These are phyloP conservation scores for Globisporangium yorkense DNA, from an alignment of 352 stramenopile genomes.

Conservation along the genomic window DNA sequence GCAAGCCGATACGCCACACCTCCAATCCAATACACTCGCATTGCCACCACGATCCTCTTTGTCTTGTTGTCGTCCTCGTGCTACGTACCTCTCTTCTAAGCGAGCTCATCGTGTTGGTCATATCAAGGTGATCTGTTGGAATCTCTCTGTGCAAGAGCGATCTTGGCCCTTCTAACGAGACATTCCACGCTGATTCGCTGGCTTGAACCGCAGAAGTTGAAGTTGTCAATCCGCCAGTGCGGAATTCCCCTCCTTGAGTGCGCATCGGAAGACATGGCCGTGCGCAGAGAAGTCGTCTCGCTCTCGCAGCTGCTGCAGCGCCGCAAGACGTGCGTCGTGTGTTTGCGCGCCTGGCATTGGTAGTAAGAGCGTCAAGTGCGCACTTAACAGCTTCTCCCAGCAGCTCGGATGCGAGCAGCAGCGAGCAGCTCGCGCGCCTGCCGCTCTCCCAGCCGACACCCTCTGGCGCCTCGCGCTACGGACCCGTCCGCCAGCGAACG, in stretches of 20 bases:
- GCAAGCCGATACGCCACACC: slow-evolving; percentile 18
- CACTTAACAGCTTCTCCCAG: slow-evolving; percentile 1
- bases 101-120: neutral
- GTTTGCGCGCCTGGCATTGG: slow-evolving; percentile 3
- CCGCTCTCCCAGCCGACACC: slow-evolving; percentile 8
- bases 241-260: slow-evolving; percentile 4
- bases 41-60: neutral
- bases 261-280: slow-evolving; percentile 27
- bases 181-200: slow-evolving; percentile 8
- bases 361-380: neutral
- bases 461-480: slow-evolving; percentile 6
- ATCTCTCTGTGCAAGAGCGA: slow-evolving; percentile 10
- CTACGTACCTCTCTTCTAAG: neutral
- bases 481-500: slow-evolving; percentile 6
- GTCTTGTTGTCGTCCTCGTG: neutral
- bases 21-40: neutral
- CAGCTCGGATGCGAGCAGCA: neutral
- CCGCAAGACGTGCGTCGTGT: slow-evolving; percentile 24
- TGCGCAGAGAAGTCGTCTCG: slow-evolving; percentile 63
- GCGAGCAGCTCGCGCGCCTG: neutral
- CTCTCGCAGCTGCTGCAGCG: slow-evolving; percentile 69
- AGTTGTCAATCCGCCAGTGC: slow-evolving; percentile 1
- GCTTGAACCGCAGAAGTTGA: slow-evolving; percentile 6
- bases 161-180: slow-evolving; percentile 5
- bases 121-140: neutral